Base-by-base conservation (phyloP, 1,284 basidiomycete species). In the Pseudozyma sp. region DNA sequence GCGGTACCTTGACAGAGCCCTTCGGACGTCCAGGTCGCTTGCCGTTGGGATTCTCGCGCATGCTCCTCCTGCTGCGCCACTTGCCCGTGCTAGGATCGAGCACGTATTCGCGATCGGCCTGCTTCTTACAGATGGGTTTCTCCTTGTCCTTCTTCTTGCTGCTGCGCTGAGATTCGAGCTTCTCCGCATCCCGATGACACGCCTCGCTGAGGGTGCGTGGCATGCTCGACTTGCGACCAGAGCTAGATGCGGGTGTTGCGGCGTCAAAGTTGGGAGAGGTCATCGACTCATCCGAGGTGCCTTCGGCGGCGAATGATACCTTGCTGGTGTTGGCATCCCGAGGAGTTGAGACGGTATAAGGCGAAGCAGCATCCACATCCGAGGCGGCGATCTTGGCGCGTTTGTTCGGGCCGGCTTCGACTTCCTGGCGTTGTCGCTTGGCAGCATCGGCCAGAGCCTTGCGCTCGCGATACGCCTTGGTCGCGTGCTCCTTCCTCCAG, bases 41-140 rank as follows among this genome's bases (percentile, higher is more conserved):
- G 13, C 72, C 73, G 40, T 54, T 37, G 0, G 77, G 77, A 30
- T 79, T 79, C 52, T 79, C 77, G 29, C 63, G 50, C 59, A 79
- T 73, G 47, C 75, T 78, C 30, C 77, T 62, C 24, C 66, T 66
- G 30, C 68, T 78, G n/a, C 77, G 58, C 64, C 64, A 73, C 31
- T 74, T 64, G 50, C 77, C 77, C 11, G 65, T 68, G 57, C 51
- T 65, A 6, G 66, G 64, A 35, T 73, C 70, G 31, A 68, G 54
- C 13, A 73, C 65, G 13, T 68, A 61, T n/a, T 73, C 65, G 19
- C 65, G 55, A 44, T 68, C 70, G 4, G 70, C 60, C 42, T 60
- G 56, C 60, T 77, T 77, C 66, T 67, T 62, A 48, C 69, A 64
- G 7, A 73, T 31, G 8, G 59, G 51, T 44, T 69, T 63, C 49